Percentiles rank a stretch among this genome's conserved stretches.
Evolutionary conservation across 2,329 filamentous ascomycete species (phyloP).

Genomic region (Akanthomyces lecanii): DNA sequence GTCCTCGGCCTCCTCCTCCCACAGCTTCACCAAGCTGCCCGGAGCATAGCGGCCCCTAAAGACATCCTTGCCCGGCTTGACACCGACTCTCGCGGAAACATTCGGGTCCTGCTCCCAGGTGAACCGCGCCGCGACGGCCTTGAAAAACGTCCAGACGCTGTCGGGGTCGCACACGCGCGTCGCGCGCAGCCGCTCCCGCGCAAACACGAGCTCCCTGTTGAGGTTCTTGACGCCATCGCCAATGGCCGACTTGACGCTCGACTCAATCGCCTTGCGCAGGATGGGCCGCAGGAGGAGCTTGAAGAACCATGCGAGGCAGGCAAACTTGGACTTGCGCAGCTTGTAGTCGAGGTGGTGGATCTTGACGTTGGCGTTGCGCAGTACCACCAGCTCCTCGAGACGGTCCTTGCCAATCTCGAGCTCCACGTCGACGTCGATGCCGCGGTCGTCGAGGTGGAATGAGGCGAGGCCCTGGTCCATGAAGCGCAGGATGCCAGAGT

Average conservation of each 20-base stretch:
- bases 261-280: slow-evolving; percentile 73
- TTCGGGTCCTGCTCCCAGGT: slow-evolving; percentile 71
- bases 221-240: slow-evolving; percentile 64
- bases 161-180: slow-evolving; percentile 76
- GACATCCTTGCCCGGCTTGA: slow-evolving; percentile 54
- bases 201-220: slow-evolving; percentile 84
- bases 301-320: slow-evolving; percentile 74
- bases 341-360: slow-evolving; percentile 85
- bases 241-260: slow-evolving; percentile 69
- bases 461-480: slow-evolving; percentile 81
- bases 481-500: slow-evolving; percentile 69
- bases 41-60: slow-evolving; percentile 86
- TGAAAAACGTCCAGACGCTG: slow-evolving; percentile 76
- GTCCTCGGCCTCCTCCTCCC: slow-evolving; percentile 71
- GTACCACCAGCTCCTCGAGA: slow-evolving; percentile 74
- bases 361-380: slow-evolving; percentile 70
- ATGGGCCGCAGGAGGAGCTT: slow-evolving; percentile 81
- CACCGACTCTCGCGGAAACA: slow-evolving; percentile 67
- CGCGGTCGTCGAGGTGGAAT: slow-evolving; percentile 79
- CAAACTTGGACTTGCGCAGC: slow-evolving; percentile 69
- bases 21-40: slow-evolving; percentile 83
- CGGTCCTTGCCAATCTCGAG: slow-evolving; percentile 75
- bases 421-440: slow-evolving; percentile 81
- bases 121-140: slow-evolving; percentile 73
- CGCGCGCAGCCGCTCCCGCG: slow-evolving; percentile 79